Percentiles rank a stretch among this genome's conserved stretches.
Evolutionary conservation across 306 rosid species (phyloP).

Genomic region (Mucuna pruriens): DNA sequence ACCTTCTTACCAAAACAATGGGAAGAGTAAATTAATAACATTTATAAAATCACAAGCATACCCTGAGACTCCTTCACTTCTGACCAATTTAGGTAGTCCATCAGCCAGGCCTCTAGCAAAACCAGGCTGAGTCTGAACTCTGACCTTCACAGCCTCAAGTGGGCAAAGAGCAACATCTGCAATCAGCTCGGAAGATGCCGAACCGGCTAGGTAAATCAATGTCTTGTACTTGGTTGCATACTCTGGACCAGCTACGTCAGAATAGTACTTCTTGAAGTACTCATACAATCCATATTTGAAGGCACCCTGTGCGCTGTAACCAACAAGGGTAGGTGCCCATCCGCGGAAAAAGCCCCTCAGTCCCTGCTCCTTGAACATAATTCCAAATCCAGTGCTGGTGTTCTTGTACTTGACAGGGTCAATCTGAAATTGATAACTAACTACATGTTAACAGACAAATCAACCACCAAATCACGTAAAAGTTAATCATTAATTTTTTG

Average conservation of each 20-base stretch:
- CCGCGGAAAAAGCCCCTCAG: conserved; percentile 78
- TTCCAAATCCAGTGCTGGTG: conserved; percentile 80
- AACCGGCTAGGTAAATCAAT: conserved; percentile 90
- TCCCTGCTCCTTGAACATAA: conserved; percentile 85
- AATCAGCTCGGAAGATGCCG: conserved; percentile 92
- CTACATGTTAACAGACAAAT: neutral
- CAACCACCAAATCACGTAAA: neutral
- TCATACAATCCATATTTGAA: conserved; percentile 94
- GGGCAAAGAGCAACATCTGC: conserved; percentile 97
- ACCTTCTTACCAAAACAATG: neutral
- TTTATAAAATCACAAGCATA: conserved; percentile 38
- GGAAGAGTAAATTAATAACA: neutral
- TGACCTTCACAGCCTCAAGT: conserved; percentile 87
- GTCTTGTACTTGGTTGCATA: conserved; percentile 91
- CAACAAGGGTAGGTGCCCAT: conserved; percentile 90
- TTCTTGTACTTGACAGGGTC: conserved; percentile 79
- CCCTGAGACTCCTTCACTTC: conserved; percentile 90
- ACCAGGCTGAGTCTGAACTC: conserved; percentile 95
- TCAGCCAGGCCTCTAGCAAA: conserved; percentile 90
- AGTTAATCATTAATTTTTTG: neutral
- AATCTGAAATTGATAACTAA: conserved; percentile 54
- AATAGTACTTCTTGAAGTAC: conserved; percentile 85
- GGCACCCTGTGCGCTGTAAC: conserved; percentile 97
- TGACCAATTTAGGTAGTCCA: conserved; percentile 80
- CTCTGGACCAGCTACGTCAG: conserved; percentile 92